Base-by-base conservation (phyloP, 2,329 filamentous ascomycete genomes). In the Dryadomyces quercivorus region DNA sequence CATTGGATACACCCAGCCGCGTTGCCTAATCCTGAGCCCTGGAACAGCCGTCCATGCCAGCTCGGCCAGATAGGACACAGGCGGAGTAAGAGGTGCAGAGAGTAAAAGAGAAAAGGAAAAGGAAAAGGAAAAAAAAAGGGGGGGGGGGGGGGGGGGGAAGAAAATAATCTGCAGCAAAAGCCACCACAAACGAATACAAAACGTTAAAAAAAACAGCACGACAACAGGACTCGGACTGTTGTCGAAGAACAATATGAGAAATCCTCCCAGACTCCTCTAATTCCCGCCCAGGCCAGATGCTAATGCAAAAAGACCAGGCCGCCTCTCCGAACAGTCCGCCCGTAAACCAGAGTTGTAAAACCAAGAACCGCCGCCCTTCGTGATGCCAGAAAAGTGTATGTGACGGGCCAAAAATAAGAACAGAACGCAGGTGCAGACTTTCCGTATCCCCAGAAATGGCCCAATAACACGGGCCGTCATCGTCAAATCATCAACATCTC, bases 231-330 rank as follows among this genome's bases (percentile, higher is more conserved):
- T 15, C 9, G 43, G 31, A n/a, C 15, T 21, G 3, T 13, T 45
- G 26, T 34, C 12, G 40, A 20, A 21, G 6, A 34, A 42, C 18
- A 43, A 53, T 3, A 18, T 36, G 49, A 55, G 49, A 52, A 54
- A 58, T 55, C 56, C 55, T 50, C 54, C 56, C 53, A 56, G 53
- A 57, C 55, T 55, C 55, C 55, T 59, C 52, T 54, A 54, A 43
- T 54, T 31, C 54, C 52, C 50, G 53, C 54, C 53, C n/a, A 20
- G 54, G 38, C 51, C 52, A 51, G 36, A 54, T 45, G 51, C 55
- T 46, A 47, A 47, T 53, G 55, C 48, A 55, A 36, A 52, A 52
- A 50, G 53, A 52, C 55, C 46, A 57, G 53, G 55, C 55, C 47
- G 45, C 55, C 53, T 52, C 20, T 16, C 36, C 40, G 45, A 45